These are phyloP conservation scores for Pseudozyma hubeiensis DNA, from an alignment of 1,284 basidiomycete genomes.

Conservation along the genomic window DNA sequence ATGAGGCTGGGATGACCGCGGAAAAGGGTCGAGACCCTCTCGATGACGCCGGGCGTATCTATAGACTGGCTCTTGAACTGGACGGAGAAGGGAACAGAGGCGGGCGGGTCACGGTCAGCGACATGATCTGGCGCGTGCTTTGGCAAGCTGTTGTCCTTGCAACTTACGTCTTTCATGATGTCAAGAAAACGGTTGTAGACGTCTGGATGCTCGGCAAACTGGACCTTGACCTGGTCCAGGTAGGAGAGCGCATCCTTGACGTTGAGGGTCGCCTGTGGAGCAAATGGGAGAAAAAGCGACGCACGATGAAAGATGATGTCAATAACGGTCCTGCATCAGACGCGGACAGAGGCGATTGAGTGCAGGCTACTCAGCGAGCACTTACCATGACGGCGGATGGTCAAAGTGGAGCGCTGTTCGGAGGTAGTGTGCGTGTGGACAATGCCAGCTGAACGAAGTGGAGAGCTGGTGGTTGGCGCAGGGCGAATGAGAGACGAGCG, in stretches of 20 bases:
- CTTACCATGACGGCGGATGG: conserved; percentile 38
- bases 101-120: background rate
- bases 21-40: conserved; percentile 94
- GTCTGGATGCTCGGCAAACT: conserved; percentile 91
- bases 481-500: too few relatives aligned
- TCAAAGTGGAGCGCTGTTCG: conserved; percentile 22
- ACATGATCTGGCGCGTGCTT: background rate
- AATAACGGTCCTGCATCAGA: background rate
- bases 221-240: conserved; percentile 89
- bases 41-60: conserved; percentile 98
- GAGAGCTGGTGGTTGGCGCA: too few relatives aligned
- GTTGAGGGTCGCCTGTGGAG: conserved; percentile 66
- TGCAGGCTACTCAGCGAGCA: background rate
- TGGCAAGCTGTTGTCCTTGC: background rate
- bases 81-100: background rate
- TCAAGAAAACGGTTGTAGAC: conserved; percentile 98
- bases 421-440: too few relatives aligned
- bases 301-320: background rate
- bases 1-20: conserved; percentile 92
- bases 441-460: too few relatives aligned
- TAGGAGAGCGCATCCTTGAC: conserved; percentile 93
- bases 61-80: conserved; percentile 73
- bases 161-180: conserved; percentile 89
- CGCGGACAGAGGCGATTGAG: too few relatives aligned
- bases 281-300: background rate